Conservation (phyloP, 2,329 filamentous ascomycete genomes). For the Phymatotrichopsis omnivora region DNA sequence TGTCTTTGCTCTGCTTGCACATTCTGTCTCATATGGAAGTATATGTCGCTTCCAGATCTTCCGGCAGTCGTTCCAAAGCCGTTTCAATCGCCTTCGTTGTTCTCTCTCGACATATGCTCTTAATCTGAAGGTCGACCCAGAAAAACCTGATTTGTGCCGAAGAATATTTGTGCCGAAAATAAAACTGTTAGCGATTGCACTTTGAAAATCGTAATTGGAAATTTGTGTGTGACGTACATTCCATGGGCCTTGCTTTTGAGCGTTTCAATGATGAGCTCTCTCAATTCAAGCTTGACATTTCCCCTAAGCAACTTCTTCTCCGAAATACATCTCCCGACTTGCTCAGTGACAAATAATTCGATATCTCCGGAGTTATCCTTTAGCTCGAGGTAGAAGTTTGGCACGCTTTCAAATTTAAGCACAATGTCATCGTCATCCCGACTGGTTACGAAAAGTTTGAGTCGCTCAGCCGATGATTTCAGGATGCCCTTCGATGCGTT, state of each 20-base stretch:
- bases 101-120: slow-evolving; percentile 12
- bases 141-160: slow-evolving; percentile 15
- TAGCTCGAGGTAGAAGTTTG: not conserved
- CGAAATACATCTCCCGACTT: slow-evolving; percentile 3
- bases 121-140: slow-evolving; percentile 21
- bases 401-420: slow-evolving; percentile 1
- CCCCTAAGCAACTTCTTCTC: not conserved
- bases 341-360: not conserved
- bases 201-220: no score
- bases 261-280: not conserved
- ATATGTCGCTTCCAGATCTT: slow-evolving; percentile 6
- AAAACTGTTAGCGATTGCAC: no score
- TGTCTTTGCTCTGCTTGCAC: not conserved
- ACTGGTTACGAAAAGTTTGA: slow-evolving; percentile 10
- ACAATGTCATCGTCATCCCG: slow-evolving; percentile 6
- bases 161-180: no score
- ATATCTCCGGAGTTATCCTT: slow-evolving; percentile 1
- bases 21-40: slow-evolving; percentile 3
- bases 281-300: not conserved
- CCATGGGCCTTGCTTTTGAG: slow-evolving; percentile 8
- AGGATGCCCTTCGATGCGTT: slow-evolving; percentile 2
- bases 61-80: slow-evolving; percentile 9
- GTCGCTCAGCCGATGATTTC: not conserved
- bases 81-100: slow-evolving; percentile 1
- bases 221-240: no score